Evolutionary conservation across 345 rosid genomes (phyloP).

Genomic region (Pugionium dolabratum): DNA sequence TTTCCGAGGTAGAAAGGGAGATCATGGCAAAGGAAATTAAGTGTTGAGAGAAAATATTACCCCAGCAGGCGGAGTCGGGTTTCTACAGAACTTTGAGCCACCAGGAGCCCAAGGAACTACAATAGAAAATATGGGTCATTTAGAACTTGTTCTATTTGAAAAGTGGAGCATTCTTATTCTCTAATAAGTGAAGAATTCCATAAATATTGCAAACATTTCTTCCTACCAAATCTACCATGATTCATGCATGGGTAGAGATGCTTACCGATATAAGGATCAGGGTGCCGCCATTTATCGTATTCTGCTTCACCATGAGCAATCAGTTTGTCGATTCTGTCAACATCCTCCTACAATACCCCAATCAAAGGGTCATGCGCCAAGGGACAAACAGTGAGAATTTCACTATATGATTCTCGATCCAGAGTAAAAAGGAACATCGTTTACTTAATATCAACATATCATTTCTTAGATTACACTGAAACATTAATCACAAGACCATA

Average conservation of each 20-base stretch:
- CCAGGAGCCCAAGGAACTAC: constrained; percentile 99
- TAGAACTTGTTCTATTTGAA: background rate
- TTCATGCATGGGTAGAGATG: background rate
- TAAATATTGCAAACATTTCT: background rate
- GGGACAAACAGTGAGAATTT: background rate
- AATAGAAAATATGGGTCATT: constrained; percentile 32
- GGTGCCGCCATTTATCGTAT: constrained; percentile 86
- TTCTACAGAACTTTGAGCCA: constrained; percentile 88
- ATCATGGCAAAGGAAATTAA: background rate
- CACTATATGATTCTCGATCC: no score
- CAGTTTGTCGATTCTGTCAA: constrained; percentile 73
- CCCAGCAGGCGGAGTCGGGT: constrained; percentile 95
- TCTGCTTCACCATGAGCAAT: constrained; percentile 75
- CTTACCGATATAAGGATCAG: constrained; percentile 94
- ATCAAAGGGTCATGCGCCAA: background rate
- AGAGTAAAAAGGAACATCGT: background rate
- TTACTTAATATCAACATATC: background rate
- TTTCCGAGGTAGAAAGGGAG: constrained; percentile 11
- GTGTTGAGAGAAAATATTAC: constrained; percentile 45
- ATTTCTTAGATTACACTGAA: background rate
- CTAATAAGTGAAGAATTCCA: background rate
- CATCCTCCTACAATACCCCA: constrained; percentile 60
- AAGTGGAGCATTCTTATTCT: background rate
- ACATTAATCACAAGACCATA: background rate
- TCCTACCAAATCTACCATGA: background rate